Percentiles rank a stretch among this genome's conserved stretches.
These are phyloP conservation scores for Rauvolfia tetraphylla DNA, from an alignment of 257 asterid species.

Conservation along the genomic window DNA sequence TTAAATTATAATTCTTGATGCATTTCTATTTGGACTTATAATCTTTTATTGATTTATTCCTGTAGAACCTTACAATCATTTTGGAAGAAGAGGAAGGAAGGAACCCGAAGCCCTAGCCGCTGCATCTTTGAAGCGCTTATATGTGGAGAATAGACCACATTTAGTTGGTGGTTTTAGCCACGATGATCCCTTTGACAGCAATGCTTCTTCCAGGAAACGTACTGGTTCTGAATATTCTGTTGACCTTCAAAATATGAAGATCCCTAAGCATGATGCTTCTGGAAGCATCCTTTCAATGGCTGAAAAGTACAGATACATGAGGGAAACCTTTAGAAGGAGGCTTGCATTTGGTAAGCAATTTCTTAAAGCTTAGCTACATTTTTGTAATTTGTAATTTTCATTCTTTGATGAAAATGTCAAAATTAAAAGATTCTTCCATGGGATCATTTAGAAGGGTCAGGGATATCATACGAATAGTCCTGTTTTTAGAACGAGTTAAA, in stretches of 20 bases:
- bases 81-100: conserved; percentile 64
- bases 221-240: conserved; percentile 43
- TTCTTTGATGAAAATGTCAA: neutral
- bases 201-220: conserved; percentile 36
- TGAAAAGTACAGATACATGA: conserved; percentile 86
- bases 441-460: neutral
- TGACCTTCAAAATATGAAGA: conserved; percentile 58
- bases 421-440: neutral
- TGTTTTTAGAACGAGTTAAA: neutral
- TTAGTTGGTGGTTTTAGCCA: conserved; percentile 85
- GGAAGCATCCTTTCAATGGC: conserved; percentile 69
- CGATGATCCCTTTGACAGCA: conserved; percentile 49
- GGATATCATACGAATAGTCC: neutral
- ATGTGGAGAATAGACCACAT: conserved; percentile 84
- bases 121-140: conserved; percentile 74
- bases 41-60: conserved; percentile 28
- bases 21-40: conserved; percentile 23
- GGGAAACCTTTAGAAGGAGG: conserved; percentile 67
- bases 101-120: conserved; percentile 76
- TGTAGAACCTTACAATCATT: conserved; percentile 63
- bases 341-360: conserved; percentile 68
- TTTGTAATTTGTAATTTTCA: neutral
- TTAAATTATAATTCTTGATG: neutral
- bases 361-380: neutral
- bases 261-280: conserved; percentile 51